Evolutionary conservation across 225 moss, liverwort and hornwort genomes (phyloP), one percentile per base, ranked within the genome.

Genomic region (Marchantia paleacea): DNA sequence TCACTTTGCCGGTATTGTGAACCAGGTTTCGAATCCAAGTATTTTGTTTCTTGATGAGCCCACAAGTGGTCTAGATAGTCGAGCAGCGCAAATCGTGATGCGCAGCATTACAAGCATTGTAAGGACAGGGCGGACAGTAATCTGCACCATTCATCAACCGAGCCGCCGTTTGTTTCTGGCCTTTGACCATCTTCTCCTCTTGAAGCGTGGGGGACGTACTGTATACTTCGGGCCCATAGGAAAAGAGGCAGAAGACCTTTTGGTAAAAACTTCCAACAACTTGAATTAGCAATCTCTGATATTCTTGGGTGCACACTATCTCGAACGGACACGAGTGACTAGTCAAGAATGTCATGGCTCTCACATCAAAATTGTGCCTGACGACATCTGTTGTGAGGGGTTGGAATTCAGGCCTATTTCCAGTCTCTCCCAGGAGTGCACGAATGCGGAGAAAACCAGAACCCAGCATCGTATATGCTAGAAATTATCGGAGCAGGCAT

Each of bases 141-240:
- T 94, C 67, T 94, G 97, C 88, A 97, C 94, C 20, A 97, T 97
- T 64, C 97, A 97, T 81, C 97, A 97, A 89, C 97, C 97, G 55
- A 97, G 94, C 55, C 86, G 90, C 47, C 84, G 92, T 69, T 83
- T 97, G 53, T 94, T 94, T 61, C 84, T 92, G 82, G 82, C 90
- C 77, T 97, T 97, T 76, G 89, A 84, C 69, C 87, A 92, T 75
- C 85, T 97, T 25, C 77, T 97, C 85, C 81, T 97, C 49, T 70
- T 94, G 61, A 94, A 93, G 86, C 90, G 90, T 73, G 97, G 93
- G 30, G 94, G 97, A 49, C 94, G 91, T 79, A 85, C 91, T 58
- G 93, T 90, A 0, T 94, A 97, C 84, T 94, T 94, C 82, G 97
- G 94, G 78, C 92, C 92, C 62, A 80, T 89, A 31, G 97, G 94